Evolutionary conservation across 2,329 filamentous ascomycete species (phyloP).

Genomic region (Phialemonium atrogriseum): DNA sequence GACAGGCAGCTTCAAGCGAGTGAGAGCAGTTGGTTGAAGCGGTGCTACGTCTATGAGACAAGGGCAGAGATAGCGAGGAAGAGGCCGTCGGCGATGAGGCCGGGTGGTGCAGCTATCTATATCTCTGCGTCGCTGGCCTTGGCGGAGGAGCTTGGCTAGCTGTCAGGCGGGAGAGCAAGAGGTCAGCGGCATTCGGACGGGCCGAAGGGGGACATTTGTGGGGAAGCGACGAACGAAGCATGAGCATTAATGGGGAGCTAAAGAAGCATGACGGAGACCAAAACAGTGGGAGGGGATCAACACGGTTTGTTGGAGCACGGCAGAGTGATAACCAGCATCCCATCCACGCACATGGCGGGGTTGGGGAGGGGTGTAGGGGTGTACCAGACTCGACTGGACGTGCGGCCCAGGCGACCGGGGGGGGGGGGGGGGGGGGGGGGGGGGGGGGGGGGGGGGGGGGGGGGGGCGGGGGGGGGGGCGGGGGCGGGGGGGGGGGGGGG

Average conservation of each 20-base stretch:
- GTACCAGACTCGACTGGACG: constrained; percentile 19
- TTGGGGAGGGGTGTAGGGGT: constrained; percentile 15
- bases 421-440: constrained; percentile 2
- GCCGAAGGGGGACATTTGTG: constrained; percentile 26
- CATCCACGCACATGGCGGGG: constrained; percentile 28
- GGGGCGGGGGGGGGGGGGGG: no score
- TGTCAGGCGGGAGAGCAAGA: constrained; percentile 18
- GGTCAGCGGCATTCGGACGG: constrained; percentile 29
- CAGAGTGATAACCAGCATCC: constrained; percentile 25
- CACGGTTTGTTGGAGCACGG: constrained; percentile 26
- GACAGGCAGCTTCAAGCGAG: constrained; percentile 31
- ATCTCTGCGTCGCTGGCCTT: constrained; percentile 19
- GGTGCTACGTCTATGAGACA: constrained; percentile 20
- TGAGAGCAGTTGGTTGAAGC: constrained; percentile 34
- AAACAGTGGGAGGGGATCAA: constrained; percentile 28
- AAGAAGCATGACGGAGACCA: constrained; percentile 27
- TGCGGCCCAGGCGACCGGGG: constrained; percentile 19
- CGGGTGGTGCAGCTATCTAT: constrained; percentile 23
- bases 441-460: not conserved
- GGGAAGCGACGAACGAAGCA: constrained; percentile 23
- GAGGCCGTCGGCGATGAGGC: constrained; percentile 13
- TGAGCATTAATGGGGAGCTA: constrained; percentile 28
- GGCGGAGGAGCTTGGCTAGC: constrained; percentile 18
- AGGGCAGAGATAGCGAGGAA: constrained; percentile 11
- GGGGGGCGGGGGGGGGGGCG: constrained; percentile 1